These are phyloP conservation scores for Monotropa hypopitys DNA, from an alignment of 179 eudicot species.

Conservation along the genomic window DNA sequence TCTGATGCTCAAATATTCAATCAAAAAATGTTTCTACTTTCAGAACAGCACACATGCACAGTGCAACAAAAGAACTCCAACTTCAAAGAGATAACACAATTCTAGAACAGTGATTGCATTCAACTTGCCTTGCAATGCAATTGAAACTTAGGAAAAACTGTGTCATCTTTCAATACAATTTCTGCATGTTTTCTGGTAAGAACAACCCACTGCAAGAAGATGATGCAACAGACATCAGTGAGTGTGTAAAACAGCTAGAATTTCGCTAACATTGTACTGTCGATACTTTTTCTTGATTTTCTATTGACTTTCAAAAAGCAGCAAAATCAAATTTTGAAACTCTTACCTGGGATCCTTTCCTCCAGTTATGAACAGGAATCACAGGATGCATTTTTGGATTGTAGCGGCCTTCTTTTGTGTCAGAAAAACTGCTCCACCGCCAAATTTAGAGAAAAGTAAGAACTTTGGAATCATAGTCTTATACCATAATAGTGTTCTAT, in stretches of 20 bases:
- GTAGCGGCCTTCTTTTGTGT: slow-evolving; percentile 82
- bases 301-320: background rate
- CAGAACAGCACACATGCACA: background rate
- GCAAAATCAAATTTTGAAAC: background rate
- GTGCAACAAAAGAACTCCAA: background rate
- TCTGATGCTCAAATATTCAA: background rate
- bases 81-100: background rate
- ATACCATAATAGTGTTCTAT: background rate
- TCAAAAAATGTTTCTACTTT: background rate
- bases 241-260: background rate
- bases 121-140: slow-evolving; percentile 65
- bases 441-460: slow-evolving; percentile 1
- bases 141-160: slow-evolving; percentile 59
- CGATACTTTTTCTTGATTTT: background rate
- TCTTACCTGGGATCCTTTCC: slow-evolving; percentile 91
- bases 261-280: background rate
- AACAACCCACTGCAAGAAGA: slow-evolving; percentile 77
- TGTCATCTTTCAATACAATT: slow-evolving; percentile 53
- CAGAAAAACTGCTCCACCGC: slow-evolving; percentile 58
- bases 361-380: slow-evolving; percentile 63
- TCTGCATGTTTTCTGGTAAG: slow-evolving; percentile 80
- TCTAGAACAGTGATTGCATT: background rate
- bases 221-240: slow-evolving; percentile 1
- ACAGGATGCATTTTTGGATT: slow-evolving; percentile 84
- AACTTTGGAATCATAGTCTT: background rate